Evolutionary conservation across 2,329 filamentous ascomycete species (phyloP).

Genomic region (Cryoendolithus antarcticus): DNA sequence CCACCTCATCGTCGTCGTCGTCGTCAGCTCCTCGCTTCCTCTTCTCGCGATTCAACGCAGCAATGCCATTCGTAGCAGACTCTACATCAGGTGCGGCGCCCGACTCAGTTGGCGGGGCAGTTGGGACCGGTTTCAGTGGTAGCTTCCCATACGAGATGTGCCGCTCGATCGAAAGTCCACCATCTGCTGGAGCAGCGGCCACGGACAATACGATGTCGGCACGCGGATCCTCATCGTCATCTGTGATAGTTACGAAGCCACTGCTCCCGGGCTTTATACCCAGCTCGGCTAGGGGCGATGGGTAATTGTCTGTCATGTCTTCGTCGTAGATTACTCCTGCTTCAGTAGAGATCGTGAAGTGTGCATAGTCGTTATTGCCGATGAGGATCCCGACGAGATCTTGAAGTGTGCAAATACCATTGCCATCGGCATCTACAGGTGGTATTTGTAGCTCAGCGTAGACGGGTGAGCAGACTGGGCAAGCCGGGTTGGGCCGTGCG

Average conservation of each 20-base stretch:
- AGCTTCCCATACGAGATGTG: too few relatives aligned
- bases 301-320: constrained; percentile 75
- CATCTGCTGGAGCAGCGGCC: too few relatives aligned
- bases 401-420: constrained; percentile 53
- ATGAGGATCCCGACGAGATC: constrained; percentile 70
- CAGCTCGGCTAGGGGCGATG: constrained; percentile 66
- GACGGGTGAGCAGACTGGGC: constrained; percentile 54
- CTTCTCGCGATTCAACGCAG: too few relatives aligned
- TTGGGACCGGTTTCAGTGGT: too few relatives aligned
- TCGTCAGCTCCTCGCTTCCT: too few relatives aligned
- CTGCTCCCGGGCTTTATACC: constrained; percentile 51
- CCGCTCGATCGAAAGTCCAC: too few relatives aligned
- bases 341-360: constrained; percentile 65
- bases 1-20: too few relatives aligned
- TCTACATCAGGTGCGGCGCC: too few relatives aligned
- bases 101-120: too few relatives aligned
- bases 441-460: constrained; percentile 15
- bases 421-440: constrained; percentile 27
- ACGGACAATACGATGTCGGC: constrained; percentile 61
- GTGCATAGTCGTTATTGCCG: constrained; percentile 59
- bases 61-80: too few relatives aligned
- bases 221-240: constrained; percentile 65
- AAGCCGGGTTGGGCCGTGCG: constrained; percentile 61
- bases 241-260: constrained; percentile 72
- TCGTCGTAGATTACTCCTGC: constrained; percentile 74